Base-by-base conservation (phyloP, 129 eudicot genomes). In the Helianthus annuus region DNA sequence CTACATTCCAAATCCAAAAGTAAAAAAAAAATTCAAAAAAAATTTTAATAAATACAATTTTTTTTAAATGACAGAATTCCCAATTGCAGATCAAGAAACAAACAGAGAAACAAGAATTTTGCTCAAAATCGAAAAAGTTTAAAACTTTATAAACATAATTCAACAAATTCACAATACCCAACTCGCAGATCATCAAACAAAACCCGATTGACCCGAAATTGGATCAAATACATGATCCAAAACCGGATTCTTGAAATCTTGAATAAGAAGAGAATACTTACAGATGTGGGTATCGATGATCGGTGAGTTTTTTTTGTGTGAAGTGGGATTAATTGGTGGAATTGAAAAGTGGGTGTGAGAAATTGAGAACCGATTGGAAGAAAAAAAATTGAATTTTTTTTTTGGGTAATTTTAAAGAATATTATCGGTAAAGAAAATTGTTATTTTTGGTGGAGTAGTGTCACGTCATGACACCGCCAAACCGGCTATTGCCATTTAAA, bases 201-300 rank as follows among this genome's bases (percentile, higher is more conserved):
- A 67, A 32, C 17, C 36, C 10, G 59, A 75, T 45, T 55, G 39
- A 75, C 46, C 39, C 44, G 12, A 67, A 68, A 76, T 67, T 57
- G 68, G 60, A 56, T 68, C 27, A 6, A 48, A 66, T 54, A 11
- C 5, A 75, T 15, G 58, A 75, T 54, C 32, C 22, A 48, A 29
- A 19, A 1, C 32, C 2, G 6, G 7, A 17, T 34, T 49, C 54
- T 40, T 8, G 5, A 15, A 72, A 14, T 59, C 7, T n/a, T 59
- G 59, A 72, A 42, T 16, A 22, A 6, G 49, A 72, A 56, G 1
- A 66, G 11, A 54, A 72, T 76, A 67, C 74, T 76, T 76, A 76
- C 80, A 67, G 53, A 76, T 42, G 74, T 67, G 34, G 11, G 62
- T 13, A 16, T 24, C 56, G 32, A 38, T 7, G 46, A 76, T 66